Evolutionary conservation across 345 rosid species (phyloP).

Genomic region (Linum lewisii): DNA sequence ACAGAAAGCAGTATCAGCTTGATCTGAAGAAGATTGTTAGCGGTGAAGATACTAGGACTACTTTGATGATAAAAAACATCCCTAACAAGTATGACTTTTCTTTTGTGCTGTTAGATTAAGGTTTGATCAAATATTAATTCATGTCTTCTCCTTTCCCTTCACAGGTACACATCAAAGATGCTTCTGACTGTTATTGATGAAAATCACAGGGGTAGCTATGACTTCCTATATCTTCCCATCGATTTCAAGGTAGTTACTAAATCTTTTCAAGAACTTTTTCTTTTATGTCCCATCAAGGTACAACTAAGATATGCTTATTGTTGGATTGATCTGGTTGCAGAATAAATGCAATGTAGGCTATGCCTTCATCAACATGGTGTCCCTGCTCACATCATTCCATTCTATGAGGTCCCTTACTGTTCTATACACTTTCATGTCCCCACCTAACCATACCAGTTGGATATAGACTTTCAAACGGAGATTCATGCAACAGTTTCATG

Average conservation of each 20-base stretch:
- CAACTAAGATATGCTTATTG: neutral
- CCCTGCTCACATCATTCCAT: conserved; percentile 76
- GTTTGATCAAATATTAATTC: neutral
- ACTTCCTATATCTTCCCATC: conserved; percentile 86
- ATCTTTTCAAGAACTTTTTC: too few species aligned
- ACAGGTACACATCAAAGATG: conserved; percentile 96
- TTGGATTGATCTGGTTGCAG: conserved; percentile 38
- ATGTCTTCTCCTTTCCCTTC: conserved; percentile 14
- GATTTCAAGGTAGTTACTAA: conserved; percentile 69
- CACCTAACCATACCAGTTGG: too few species aligned
- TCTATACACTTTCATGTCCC: too few species aligned
- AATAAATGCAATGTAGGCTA: conserved; percentile 98
- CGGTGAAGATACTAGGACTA: conserved; percentile 41
- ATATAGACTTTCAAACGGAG: too few species aligned
- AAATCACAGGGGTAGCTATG: conserved; percentile 70
- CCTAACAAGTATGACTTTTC: conserved; percentile 15
- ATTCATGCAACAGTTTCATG: neutral
- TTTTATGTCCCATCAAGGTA: too few species aligned
- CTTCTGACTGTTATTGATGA: conserved; percentile 88
- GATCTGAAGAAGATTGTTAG: conserved; percentile 64
- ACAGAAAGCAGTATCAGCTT: conserved; percentile 72
- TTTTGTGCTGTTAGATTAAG: neutral
- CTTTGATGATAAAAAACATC: conserved; percentile 26
- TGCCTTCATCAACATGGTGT: conserved; percentile 87
- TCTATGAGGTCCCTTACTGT: conserved; percentile 84